Evolutionary conservation across 306 rosid species (phyloP).

Genomic region (Hylodesmum podocarpum): DNA sequence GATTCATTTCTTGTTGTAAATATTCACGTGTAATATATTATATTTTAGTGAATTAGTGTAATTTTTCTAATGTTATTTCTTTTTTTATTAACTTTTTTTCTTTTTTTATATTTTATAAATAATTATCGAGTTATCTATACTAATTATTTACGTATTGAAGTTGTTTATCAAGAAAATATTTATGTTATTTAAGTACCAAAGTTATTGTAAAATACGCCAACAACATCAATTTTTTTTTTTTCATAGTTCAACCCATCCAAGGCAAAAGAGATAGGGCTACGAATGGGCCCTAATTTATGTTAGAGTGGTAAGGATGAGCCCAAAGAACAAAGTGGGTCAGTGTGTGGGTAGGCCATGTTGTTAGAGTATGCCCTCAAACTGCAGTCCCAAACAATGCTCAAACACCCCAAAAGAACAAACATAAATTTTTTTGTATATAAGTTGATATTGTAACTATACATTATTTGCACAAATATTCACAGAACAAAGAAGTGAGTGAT

Average conservation of each 20-base stretch:
- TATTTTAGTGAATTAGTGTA: neutral
- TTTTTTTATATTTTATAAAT: no score
- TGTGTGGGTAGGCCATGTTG: neutral
- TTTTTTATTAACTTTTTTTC: no score
- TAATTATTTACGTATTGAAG: no score
- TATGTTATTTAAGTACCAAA: no score
- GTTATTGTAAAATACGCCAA: no score
- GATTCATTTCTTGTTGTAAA: neutral
- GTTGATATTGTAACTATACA: neutral
- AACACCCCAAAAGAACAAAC: neutral
- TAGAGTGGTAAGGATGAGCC: neutral
- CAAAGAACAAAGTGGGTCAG: neutral
- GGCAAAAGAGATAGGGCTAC: neutral
- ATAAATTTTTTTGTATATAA: neutral
- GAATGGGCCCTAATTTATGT: neutral
- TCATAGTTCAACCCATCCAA: neutral
- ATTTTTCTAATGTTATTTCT: neutral
- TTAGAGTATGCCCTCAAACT: neutral
- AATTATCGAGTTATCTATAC: no score
- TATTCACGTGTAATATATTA: neutral
- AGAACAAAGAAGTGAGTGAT: no score
- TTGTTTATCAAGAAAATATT: no score
- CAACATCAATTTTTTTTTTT: no score
- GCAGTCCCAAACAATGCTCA: neutral
- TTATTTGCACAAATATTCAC: no score